Percentiles rank a stretch among this genome's conserved stretches.
phyloP scores from a whole-genome alignment of 371 early-diverging fungal species.

The Haplosporangium sp. region DNA sequence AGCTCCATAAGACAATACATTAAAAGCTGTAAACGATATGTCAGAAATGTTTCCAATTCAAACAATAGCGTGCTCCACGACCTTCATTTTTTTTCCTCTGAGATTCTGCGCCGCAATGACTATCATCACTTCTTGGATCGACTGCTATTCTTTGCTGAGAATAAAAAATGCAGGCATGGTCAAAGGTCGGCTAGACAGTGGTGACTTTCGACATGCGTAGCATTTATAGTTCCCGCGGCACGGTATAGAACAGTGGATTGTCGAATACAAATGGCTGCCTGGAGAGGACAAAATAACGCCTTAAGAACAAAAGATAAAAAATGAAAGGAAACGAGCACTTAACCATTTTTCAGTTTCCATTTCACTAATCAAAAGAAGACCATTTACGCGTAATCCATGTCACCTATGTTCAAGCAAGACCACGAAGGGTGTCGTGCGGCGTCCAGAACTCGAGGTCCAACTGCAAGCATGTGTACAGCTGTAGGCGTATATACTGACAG shows the following conservation, averaged over 20 bases:
- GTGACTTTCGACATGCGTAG: constrained; percentile 45
- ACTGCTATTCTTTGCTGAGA: constrained; percentile 31
- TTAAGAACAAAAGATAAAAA: neutral
- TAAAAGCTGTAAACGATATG: constrained; percentile 30
- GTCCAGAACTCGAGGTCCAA: constrained; percentile 43
- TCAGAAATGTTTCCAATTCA: constrained; percentile 44
- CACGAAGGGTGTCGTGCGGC: constrained; percentile 37
- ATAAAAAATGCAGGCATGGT: constrained; percentile 31
- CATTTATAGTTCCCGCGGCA: constrained; percentile 29
- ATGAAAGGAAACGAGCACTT: neutral
- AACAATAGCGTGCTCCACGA: constrained; percentile 45
- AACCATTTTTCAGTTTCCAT: constrained; percentile 48
- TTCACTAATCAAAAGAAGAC: constrained; percentile 27
- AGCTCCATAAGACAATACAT: constrained; percentile 18
- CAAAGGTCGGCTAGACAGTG: constrained; percentile 26
- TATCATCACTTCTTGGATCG: constrained; percentile 45
- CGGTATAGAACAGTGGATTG: constrained; percentile 48
- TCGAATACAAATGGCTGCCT: constrained; percentile 54
- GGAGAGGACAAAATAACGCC: too few relatives aligned
- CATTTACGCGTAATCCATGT: constrained; percentile 49
- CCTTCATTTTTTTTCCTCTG: constrained; percentile 41
- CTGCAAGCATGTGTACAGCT: constrained; percentile 38
- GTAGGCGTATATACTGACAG: constrained; percentile 45
- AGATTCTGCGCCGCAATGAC: constrained; percentile 38
- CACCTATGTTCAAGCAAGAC: constrained; percentile 40